Evolutionary conservation across 768 basidiomycete species (phyloP), one percentile per base, ranked within the genome.

Genomic region (Agrocybe pediades): DNA sequence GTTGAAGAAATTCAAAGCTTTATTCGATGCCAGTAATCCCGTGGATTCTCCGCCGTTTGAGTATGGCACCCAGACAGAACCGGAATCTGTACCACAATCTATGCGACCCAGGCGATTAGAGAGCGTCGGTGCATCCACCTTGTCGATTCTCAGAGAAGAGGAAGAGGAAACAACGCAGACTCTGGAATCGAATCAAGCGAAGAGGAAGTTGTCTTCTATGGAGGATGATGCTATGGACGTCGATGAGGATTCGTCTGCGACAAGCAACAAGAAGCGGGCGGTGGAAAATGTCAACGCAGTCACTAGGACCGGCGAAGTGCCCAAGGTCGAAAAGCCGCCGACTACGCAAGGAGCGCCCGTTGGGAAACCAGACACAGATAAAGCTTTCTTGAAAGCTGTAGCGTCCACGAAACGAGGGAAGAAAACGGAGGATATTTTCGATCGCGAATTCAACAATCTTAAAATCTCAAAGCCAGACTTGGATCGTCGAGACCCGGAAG

Each of bases 391-490:
- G 24, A 86, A 83, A 54, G 90, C 90, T 0, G 72, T 92, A 23
- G 87, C 89, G 8, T 87, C 87, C 1, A 86, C 74, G 19, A 90
- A 88, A 62, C 76, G 78, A 17, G 86, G 84, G 1, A 88, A 86
- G 73, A 85, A 79, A 62, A 58, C 69, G 2, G 88, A 88, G 63
- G 86, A 89, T 61, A 74, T 75, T 3, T 89, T 89, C 55, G 90
- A 92, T 68, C 78, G 86, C 16, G 90, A 92, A 53, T 92, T 92
- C 62, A 90, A 90, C 64, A 82, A 86, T 41, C 71, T 92, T 51
- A 84, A 81, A 60, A 87, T 92, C 41, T 78, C 84, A 6, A 86
- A 83, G 62, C 85, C 88, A 2, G 82, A 83, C 46, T 57, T 70
- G 51, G 68, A 63, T 2, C 76, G 77, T 23, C 44, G 46, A 1